Conservation (phyloP, 176 grass and related monocot species). For the Secale cereale region DNA sequence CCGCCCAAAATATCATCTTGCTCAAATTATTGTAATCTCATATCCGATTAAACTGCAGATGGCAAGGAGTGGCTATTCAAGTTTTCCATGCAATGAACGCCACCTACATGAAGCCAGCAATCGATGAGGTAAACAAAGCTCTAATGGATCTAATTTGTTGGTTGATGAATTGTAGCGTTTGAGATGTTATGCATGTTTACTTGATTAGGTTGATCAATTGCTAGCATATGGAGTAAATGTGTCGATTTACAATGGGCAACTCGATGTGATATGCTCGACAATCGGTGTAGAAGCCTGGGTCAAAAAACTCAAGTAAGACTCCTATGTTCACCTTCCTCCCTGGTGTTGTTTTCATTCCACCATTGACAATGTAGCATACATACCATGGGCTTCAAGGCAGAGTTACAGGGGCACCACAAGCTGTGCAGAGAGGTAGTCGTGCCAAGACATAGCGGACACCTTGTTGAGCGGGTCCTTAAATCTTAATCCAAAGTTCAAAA, state of each 20-base stretch:
- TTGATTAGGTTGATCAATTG: constrained; percentile 33
- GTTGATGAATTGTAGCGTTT: neutral
- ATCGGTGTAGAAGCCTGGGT: constrained; percentile 63
- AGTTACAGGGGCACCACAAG: no score
- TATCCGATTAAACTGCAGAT: neutral
- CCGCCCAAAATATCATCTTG: neutral
- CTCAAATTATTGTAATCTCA: neutral
- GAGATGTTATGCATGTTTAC: neutral
- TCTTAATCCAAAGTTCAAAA: no score
- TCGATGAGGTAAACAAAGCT: constrained; percentile 38
- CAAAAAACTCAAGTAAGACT: constrained; percentile 47
- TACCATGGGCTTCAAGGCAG: no score
- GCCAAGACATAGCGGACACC: no score
- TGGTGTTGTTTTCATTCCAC: no score
- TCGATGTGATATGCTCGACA: constrained; percentile 62
- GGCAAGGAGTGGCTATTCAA: neutral
- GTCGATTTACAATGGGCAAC: constrained; percentile 49
- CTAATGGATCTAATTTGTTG: neutral
- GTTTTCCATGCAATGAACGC: constrained; percentile 28
- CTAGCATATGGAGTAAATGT: constrained; percentile 41
- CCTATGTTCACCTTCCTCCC: no score
- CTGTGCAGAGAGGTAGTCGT: no score
- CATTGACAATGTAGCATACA: no score
- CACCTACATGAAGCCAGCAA: constrained; percentile 65
- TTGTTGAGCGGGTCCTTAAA: no score